phyloP scores from a whole-genome alignment of 192 early-diverging fungal species.

The Funneliformis geosporum region DNA sequence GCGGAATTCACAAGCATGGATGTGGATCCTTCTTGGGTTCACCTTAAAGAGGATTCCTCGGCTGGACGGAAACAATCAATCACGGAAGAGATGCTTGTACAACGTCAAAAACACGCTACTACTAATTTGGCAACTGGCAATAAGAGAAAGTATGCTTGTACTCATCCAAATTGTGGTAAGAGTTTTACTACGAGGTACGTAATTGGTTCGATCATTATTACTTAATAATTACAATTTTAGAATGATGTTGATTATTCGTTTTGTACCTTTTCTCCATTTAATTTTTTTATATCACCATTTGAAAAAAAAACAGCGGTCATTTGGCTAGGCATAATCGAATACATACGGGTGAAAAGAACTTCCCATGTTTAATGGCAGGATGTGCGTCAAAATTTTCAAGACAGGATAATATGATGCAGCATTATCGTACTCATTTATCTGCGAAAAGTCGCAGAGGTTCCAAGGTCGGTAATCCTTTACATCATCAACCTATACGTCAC shows the following conservation, averaged over 20 bases:
- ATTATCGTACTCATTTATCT: conserved; percentile 79
- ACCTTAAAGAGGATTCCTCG: background rate
- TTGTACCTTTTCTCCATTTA: background rate
- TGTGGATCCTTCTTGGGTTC: background rate
- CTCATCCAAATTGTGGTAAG: conserved; percentile 65
- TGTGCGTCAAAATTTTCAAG: conserved; percentile 76
- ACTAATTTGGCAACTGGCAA: conserved; percentile 27
- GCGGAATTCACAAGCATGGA: too few species aligned
- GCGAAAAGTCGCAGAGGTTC: conserved; percentile 60
- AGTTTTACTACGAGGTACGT: conserved; percentile 78
- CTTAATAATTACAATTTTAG: too few species aligned
- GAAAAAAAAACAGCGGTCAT: conserved; percentile 62
- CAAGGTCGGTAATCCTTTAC: background rate
- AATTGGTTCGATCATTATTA: background rate
- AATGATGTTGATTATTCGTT: too few species aligned
- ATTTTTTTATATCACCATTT: background rate
- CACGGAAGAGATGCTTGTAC: background rate
- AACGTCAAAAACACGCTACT: background rate
- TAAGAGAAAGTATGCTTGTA: conserved; percentile 76
- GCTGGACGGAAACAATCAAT: background rate
- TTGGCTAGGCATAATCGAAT: conserved; percentile 79
- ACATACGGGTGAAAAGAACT: conserved; percentile 84
- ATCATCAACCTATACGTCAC: background rate
- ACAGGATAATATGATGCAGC: conserved; percentile 89
- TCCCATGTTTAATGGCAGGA: conserved; percentile 64